Evolutionary conservation across 2,329 filamentous ascomycete genomes (phyloP).

Genomic region (Akanthomyces uredinophilus): DNA sequence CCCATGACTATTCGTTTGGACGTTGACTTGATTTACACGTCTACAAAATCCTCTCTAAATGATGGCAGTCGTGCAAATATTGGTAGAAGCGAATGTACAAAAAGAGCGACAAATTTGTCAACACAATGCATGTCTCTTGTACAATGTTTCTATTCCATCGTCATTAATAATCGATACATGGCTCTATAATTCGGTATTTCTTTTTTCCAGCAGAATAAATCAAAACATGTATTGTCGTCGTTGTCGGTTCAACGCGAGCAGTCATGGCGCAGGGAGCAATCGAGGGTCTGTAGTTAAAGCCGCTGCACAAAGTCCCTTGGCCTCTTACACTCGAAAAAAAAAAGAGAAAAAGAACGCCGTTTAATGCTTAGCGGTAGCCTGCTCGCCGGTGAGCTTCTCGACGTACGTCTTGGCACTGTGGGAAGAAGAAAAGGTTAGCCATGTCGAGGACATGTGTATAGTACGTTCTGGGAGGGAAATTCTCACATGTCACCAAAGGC

Average conservation of each 20-base stretch:
- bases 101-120: not conserved
- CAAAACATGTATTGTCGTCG: not conserved
- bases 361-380: slow-evolving; percentile 64
- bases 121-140: not conserved
- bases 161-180: slow-evolving; percentile 8
- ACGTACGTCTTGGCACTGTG: slow-evolving; percentile 61
- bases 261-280: not conserved
- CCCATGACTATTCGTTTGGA: too few species aligned
- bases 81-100: not conserved
- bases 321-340: slow-evolving; percentile 1
- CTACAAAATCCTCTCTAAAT: too few species aligned
- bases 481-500: slow-evolving; percentile 95
- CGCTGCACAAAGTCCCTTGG: not conserved
- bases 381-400: slow-evolving; percentile 60
- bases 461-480: slow-evolving; percentile 10
- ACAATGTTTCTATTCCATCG: not conserved
- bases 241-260: not conserved
- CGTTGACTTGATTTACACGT: too few species aligned
- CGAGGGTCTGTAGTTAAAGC: not conserved
- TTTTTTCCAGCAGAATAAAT: not conserved
- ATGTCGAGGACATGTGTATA: not conserved
- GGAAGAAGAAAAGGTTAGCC: slow-evolving; percentile 3
- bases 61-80: too few species aligned
- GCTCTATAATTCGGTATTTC: slow-evolving; percentile 5
- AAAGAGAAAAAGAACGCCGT: slow-evolving; percentile 21